A percentile compares a stretch with the other conserved stretches of the same genome.
Conservation (phyloP, 2,329 filamentous ascomycete species). For the Colletotrichum filicis region DNA sequence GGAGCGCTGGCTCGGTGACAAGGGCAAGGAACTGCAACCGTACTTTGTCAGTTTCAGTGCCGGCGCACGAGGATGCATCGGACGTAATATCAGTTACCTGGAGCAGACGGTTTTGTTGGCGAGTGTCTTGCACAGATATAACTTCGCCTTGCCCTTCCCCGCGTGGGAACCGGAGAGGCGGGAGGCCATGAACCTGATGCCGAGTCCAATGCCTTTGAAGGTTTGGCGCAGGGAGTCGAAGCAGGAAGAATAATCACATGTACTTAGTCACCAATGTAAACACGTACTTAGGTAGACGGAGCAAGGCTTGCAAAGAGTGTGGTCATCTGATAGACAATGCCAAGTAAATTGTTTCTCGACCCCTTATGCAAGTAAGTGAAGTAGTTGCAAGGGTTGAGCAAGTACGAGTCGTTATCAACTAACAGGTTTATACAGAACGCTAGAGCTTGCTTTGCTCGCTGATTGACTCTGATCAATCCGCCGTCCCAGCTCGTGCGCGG, state of each 20-base stretch:
- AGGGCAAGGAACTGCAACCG: constrained; percentile 48
- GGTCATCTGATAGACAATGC: too few relatives aligned
- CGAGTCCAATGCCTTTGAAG: constrained; percentile 14
- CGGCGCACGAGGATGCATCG: constrained; percentile 38
- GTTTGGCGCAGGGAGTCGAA: not conserved
- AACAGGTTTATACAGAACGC: not conserved
- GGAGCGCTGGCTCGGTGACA: constrained; percentile 48
- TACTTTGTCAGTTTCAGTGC: constrained; percentile 50
- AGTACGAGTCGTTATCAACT: not conserved
- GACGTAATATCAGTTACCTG: constrained; percentile 50
- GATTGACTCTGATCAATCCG: not conserved
- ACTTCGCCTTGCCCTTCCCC: constrained; percentile 42
- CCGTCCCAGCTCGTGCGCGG: not conserved
- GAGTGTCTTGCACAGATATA: constrained; percentile 52
- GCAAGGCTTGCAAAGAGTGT: too few relatives aligned
- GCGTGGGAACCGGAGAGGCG: too few relatives aligned
- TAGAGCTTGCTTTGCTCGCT: not conserved
- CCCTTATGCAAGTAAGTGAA: too few relatives aligned
- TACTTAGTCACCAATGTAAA: too few relatives aligned
- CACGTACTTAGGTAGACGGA: too few relatives aligned
- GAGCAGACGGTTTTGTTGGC: constrained; percentile 58
- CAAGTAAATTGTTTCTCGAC: too few relatives aligned
- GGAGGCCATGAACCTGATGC: constrained; percentile 8
- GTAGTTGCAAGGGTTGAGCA: too few relatives aligned
- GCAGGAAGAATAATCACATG: too few relatives aligned